Percentiles rank a stretch among this genome's conserved stretches.
These are phyloP conservation scores for Psilocybe subaeruginosa DNA, from an alignment of 768 basidiomycete species.

Conservation along the genomic window DNA sequence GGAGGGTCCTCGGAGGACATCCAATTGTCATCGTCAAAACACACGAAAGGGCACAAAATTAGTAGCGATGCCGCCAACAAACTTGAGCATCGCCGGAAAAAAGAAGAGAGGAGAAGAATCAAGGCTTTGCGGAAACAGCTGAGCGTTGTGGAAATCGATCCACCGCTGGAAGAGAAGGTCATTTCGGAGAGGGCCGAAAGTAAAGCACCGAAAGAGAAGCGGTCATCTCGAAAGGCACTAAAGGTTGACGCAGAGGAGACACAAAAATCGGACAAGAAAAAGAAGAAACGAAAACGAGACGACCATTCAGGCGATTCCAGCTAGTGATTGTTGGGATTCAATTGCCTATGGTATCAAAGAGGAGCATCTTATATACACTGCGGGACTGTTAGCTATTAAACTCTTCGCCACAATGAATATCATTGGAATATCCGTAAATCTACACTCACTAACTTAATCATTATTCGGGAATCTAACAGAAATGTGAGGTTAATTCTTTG, in stretches of 20 bases:
- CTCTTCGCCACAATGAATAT: no score
- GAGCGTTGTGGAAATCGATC: neutral
- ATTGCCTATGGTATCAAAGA: neutral
- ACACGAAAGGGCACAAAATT: neutral
- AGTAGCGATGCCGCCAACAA: slow-evolving; percentile 15
- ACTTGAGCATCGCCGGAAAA: slow-evolving; percentile 19
- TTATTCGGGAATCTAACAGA: no score
- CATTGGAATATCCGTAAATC: no score
- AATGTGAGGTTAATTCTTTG: no score
- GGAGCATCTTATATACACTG: neutral
- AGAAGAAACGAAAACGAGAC: slow-evolving; percentile 13
- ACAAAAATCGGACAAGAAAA: slow-evolving; percentile 8
- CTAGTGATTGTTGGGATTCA: neutral
- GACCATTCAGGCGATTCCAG: neutral
- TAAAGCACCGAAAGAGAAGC: neutral
- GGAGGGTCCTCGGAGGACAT: neutral
- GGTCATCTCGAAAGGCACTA: neutral
- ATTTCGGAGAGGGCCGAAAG: neutral
- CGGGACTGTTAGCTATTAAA: neutral
- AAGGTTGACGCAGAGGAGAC: neutral
- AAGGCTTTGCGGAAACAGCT: neutral
- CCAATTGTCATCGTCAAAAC: slow-evolving; percentile 2
- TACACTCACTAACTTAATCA: neutral
- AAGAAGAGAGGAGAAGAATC: slow-evolving; percentile 12
- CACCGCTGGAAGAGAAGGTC: neutral